Percentiles rank a stretch among this genome's conserved stretches.
Evolutionary conservation across 1,139 yeast species (phyloP).

Genomic region (Blastobotrys persicus): DNA sequence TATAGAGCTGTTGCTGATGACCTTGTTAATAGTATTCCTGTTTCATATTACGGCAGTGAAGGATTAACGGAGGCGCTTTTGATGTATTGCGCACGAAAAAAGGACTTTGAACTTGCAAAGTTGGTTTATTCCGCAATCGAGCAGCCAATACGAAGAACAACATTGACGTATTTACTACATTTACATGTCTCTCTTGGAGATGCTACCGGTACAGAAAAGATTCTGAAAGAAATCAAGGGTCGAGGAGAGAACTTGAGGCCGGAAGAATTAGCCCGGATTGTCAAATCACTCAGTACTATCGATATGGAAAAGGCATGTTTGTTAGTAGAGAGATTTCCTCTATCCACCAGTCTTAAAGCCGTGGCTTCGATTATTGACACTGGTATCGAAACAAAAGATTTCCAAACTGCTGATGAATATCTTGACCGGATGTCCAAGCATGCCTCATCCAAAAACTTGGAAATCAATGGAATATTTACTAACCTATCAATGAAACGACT

Average conservation of each 20-base stretch:
- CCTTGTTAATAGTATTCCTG: constrained; percentile 32
- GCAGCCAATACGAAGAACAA: constrained; percentile 26
- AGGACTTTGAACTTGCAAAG: constrained; percentile 25
- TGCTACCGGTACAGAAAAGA: constrained; percentile 42
- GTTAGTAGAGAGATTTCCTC: constrained; percentile 15
- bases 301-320: constrained; percentile 20
- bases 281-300: constrained; percentile 21
- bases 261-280: constrained; percentile 26
- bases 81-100: constrained; percentile 26
- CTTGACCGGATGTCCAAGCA: not conserved
- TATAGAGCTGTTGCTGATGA: constrained; percentile 21
- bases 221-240: constrained; percentile 35
- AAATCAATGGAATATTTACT: not conserved
- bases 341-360: constrained; percentile 8
- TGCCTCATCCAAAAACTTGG: not conserved
- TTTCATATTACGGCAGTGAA: constrained; percentile 23
- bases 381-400: constrained; percentile 10
- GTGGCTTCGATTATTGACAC: constrained; percentile 19
- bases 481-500: not conserved
- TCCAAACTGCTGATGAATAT: constrained; percentile 8
- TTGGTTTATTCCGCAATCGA: constrained; percentile 24
- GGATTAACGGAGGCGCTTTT: constrained; percentile 31
- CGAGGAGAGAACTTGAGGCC: constrained; percentile 20
- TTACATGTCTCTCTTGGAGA: constrained; percentile 44
- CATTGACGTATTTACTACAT: constrained; percentile 41